A percentile compares a stretch with the other conserved stretches of the same genome.
phyloP scores from a whole-genome alignment of 2,329 filamentous ascomycete species.

The Fusarium redolens region DNA sequence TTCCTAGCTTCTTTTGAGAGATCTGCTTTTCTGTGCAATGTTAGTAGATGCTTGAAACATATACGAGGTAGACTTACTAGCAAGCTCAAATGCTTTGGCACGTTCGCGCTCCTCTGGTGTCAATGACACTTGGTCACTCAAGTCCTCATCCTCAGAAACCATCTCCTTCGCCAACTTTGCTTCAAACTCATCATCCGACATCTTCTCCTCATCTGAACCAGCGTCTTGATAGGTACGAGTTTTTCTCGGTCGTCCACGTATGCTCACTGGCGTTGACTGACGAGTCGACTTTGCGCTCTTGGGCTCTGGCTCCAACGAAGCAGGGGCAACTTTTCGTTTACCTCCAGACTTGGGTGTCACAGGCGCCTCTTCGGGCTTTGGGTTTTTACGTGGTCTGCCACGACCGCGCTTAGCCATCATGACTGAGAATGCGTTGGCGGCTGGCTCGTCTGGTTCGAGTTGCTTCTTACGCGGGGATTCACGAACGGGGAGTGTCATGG shows the following conservation, averaged over 20 bases:
- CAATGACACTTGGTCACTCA: conserved; percentile 44
- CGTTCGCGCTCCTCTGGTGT: conserved; percentile 72
- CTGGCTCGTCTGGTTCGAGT: conserved; percentile 31
- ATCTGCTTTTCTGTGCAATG: conserved; percentile 77
- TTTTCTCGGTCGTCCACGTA: conserved; percentile 63
- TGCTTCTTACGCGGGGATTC: conserved; percentile 51
- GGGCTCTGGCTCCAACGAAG: conserved; percentile 50
- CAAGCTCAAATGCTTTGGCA: conserved; percentile 77
- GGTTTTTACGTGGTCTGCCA: conserved; percentile 39
- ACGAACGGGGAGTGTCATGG: conserved; percentile 50
- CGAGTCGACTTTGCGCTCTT: conserved; percentile 83
- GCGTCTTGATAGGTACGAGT: conserved; percentile 63
- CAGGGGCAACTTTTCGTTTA: conserved; percentile 51
- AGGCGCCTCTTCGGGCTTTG: conserved; percentile 36
- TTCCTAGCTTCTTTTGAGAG: conserved; percentile 90
- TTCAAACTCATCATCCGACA: conserved; percentile 89
- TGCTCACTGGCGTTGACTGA: conserved; percentile 76
- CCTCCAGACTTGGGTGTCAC: conserved; percentile 36
- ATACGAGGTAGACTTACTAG: conserved; percentile 66
- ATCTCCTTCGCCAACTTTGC: conserved; percentile 76
- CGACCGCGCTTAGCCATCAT: conserved; percentile 62
- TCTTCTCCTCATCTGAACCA: conserved; percentile 68
- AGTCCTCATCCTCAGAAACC: conserved; percentile 54
- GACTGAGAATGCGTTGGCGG: conserved; percentile 62
- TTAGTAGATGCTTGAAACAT: conserved; percentile 40